These are phyloP conservation scores for Citropsis articulata DNA, from an alignment of 345 rosid species.

Conservation along the genomic window DNA sequence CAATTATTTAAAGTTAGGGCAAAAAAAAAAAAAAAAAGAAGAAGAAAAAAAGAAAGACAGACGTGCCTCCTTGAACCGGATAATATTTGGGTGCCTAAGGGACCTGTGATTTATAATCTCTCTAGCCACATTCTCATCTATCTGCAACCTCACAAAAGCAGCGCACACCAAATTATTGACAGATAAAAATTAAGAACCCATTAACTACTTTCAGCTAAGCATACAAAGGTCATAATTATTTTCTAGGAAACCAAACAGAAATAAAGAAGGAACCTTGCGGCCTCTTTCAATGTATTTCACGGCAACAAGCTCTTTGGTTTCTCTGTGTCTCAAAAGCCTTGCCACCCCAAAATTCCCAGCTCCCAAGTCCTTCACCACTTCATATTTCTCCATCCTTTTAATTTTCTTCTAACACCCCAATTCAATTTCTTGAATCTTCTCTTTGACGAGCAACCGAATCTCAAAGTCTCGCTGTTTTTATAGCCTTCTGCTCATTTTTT, in stretches of 20 bases:
- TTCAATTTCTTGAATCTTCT: neutral
- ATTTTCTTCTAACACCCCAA: neutral
- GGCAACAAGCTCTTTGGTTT: slow-evolving; percentile 83
- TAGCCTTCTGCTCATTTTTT: neutral
- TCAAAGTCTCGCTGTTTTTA: neutral
- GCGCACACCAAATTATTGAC: neutral
- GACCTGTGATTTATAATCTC: slow-evolving; percentile 97
- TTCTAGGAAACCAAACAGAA: neutral
- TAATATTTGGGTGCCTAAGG: slow-evolving; percentile 85
- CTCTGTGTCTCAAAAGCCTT: slow-evolving; percentile 72
- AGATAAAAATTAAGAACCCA: too few species aligned
- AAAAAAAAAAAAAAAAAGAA: neutral
- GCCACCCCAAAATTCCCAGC: slow-evolving; percentile 91
- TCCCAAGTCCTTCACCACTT: slow-evolving; percentile 80
- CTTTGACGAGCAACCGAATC: neutral
- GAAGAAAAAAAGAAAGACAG: neutral
- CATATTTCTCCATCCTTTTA: slow-evolving; percentile 65
- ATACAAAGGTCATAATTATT: neutral
- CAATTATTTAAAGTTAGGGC: neutral
- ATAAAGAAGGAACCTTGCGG: slow-evolving; percentile 45
- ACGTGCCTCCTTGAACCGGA: slow-evolving; percentile 82
- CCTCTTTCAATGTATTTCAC: slow-evolving; percentile 95
- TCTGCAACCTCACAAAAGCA: slow-evolving; percentile 35
- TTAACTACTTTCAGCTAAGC: too few species aligned
- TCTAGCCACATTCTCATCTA: slow-evolving; percentile 91